These are phyloP conservation scores for Dentipellis sp. DNA, from an alignment of 768 basidiomycete genomes.

Conservation along the genomic window DNA sequence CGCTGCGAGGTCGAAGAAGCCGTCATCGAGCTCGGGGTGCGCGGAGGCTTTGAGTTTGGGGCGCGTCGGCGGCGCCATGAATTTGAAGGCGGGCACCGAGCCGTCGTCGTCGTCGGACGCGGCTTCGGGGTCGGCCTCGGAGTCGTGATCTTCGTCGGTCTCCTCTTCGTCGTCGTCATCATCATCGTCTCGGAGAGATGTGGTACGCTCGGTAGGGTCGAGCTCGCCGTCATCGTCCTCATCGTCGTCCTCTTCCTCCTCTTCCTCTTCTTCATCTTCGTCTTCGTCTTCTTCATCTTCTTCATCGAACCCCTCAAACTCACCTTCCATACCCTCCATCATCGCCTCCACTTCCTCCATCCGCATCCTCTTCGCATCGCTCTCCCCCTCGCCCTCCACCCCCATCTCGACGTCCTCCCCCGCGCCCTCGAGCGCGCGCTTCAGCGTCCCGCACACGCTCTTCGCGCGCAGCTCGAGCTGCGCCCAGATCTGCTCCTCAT, in stretches of 20 bases:
- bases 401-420: slow-evolving; percentile 23
- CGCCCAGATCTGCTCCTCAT: slow-evolving; percentile 85
- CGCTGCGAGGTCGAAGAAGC: slow-evolving; percentile 78
- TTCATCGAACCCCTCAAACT: slow-evolving; percentile 22
- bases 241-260: slow-evolving; percentile 18
- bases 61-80: slow-evolving; percentile 17
- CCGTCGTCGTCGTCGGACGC: neutral
- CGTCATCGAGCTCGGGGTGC: slow-evolving; percentile 66
- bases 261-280: slow-evolving; percentile 16
- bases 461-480: slow-evolving; percentile 81
- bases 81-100: neutral
- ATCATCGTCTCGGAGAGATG: slow-evolving; percentile 10
- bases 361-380: slow-evolving; percentile 18
- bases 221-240: slow-evolving; percentile 17
- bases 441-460: slow-evolving; percentile 59
- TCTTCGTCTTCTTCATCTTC: slow-evolving; percentile 16
- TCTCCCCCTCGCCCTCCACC: slow-evolving; percentile 23
- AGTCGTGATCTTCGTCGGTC: slow-evolving; percentile 14
- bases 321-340: slow-evolving; percentile 21
- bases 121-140: slow-evolving; percentile 11
- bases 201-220: slow-evolving; percentile 7
- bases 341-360: slow-evolving; percentile 18
- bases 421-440: slow-evolving; percentile 51
- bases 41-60: slow-evolving; percentile 17
- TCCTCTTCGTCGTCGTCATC: slow-evolving; percentile 17